Evolutionary conservation across 495 filamentous ascomycete genomes (phyloP).

Genomic region (Evernia prunastri): DNA sequence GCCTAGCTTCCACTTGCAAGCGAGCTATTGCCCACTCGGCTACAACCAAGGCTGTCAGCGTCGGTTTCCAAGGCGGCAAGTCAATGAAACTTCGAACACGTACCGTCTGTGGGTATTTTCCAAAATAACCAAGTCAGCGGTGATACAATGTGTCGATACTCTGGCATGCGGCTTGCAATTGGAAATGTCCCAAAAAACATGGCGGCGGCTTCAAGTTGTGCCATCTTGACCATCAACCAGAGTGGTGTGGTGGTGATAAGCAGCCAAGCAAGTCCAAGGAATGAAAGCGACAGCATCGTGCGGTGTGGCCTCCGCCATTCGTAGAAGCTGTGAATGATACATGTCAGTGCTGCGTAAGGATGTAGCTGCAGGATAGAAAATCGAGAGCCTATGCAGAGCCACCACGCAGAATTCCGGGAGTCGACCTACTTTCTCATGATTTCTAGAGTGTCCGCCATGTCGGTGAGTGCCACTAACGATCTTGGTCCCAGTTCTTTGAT

Average conservation of each 20-base stretch:
- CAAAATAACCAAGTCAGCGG: conserved; percentile 36
- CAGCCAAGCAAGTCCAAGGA: conserved; percentile 26
- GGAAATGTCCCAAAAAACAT: conserved; percentile 35
- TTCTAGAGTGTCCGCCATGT: conserved; percentile 20
- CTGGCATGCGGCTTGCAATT: conserved; percentile 31
- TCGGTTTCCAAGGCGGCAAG: neutral
- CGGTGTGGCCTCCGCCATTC: conserved; percentile 33
- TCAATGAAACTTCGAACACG: neutral
- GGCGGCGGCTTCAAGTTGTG: conserved; percentile 28
- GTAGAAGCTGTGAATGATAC: conserved; percentile 31
- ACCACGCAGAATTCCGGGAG: neutral
- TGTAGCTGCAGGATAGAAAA: neutral
- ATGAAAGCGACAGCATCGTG: conserved; percentile 28
- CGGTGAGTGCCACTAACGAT: conserved; percentile 33
- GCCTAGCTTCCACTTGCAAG: conserved; percentile 24
- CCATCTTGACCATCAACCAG: conserved; percentile 27
- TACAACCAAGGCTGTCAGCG: neutral
- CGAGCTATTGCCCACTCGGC: conserved; percentile 28
- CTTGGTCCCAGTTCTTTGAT: conserved; percentile 30
- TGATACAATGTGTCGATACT: conserved; percentile 34
- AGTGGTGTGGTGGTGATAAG: conserved; percentile 21
- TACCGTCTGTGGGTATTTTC: conserved; percentile 31
- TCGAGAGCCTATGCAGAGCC: neutral
- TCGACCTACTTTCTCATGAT: neutral
- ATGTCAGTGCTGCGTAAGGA: neutral